Conservation (phyloP, 345 rosid genomes). For the Camelina neglecta region DNA sequence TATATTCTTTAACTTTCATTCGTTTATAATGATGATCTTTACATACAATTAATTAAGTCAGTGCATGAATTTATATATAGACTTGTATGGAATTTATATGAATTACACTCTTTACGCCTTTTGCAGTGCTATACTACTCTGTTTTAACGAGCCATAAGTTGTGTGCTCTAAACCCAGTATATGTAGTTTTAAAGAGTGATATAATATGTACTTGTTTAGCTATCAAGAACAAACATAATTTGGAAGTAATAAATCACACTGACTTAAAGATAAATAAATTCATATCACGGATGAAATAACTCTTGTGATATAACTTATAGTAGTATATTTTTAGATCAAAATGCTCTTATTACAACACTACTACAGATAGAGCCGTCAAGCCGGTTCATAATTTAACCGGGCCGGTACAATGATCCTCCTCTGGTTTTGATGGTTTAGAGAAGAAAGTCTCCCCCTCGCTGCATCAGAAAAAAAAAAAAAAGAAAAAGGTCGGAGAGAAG, state of each 20-base stretch:
- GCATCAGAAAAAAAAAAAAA: too few relatives aligned
- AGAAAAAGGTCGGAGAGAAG: background rate
- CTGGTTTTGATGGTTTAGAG: background rate
- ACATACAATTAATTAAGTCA: constrained; percentile 14
- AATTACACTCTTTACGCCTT: background rate
- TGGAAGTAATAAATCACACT: background rate
- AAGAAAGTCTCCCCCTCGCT: background rate
- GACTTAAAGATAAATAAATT: background rate
- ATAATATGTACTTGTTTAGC: background rate
- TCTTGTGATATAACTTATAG: background rate
- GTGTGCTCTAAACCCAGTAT: too few relatives aligned
- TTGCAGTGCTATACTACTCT: background rate
- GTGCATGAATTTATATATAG: constrained; percentile 26
- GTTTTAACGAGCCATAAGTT: too few relatives aligned
- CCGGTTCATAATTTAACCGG: constrained; percentile 1
- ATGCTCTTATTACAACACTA: background rate
- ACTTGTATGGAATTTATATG: constrained; percentile 27
- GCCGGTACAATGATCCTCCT: background rate
- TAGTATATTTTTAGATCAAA: background rate
- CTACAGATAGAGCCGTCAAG: too few relatives aligned
- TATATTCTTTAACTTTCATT: constrained; percentile 13
- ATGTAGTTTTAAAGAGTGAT: background rate
- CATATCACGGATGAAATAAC: background rate
- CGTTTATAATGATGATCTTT: constrained; percentile 20
- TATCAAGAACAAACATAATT: background rate